Evolutionary conservation across 495 filamentous ascomycete genomes (phyloP), one percentile per base, ranked within the genome.

Genomic region (Rusavskia elegans): DNA sequence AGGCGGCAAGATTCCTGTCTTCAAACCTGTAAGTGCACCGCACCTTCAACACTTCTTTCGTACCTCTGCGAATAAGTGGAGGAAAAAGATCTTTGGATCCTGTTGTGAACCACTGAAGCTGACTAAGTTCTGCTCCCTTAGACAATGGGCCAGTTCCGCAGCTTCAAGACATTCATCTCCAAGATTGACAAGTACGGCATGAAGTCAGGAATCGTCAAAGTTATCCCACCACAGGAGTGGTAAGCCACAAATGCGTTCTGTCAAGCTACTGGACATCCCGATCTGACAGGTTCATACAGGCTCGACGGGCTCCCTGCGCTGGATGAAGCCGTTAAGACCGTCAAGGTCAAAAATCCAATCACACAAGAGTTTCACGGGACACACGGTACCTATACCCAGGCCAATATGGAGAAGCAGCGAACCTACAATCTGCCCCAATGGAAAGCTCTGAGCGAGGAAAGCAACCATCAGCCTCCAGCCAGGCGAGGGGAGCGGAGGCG

Each of bases 351-450:
- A 71, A 93, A 97, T 56, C 92, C 92, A 10, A 97, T 98, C 64
- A 92, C 85, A 61, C 92, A 98, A 62, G 92, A 98, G 58, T 97
- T 97, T 63, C 87, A 88, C 72, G 93, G 90, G 10, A 85, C 81
- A 48, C 84, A 89, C 59, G 92, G 93, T 27, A 90, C 83, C 32
- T 98, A 95, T 62, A 89, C 89, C 25, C 93, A 97, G 59, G 84
- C 87, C 60, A 98, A 98, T 60, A 86, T 97, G 32, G 83, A 95
- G 62, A 89, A 93, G 65, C 87, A 93, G 65, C 76, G 93, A 64
- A 86, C 86, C 23, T 98, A 97, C 69, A 98, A 95, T 62, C 72
- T 98, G 8, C 90, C 90, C 1, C 88, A 97, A 65, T 98, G 92
- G 92, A 85, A 87, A 56, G 78, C 81, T 39, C 71, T 97, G 37